Conservation (phyloP, 148 eudicot species). For the Heliamphora exappendiculata region DNA sequence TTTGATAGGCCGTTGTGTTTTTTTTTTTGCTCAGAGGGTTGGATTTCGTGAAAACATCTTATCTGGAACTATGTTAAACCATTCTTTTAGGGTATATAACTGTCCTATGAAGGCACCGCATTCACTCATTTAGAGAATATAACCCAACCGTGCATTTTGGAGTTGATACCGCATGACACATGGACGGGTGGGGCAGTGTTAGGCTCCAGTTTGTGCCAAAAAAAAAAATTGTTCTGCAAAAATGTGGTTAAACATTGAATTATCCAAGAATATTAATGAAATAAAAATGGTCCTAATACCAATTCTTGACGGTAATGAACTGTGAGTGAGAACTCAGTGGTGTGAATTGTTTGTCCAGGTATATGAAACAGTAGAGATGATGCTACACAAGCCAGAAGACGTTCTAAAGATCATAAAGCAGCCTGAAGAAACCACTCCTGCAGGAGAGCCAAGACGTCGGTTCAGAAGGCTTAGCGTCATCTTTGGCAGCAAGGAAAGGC, state of each 20-base stretch:
- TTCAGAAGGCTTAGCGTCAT: constrained; percentile 57
- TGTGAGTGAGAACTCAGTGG: not conserved
- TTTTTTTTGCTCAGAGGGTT: not conserved
- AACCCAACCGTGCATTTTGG: not conserved
- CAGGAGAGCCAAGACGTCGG: constrained; percentile 52
- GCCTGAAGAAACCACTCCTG: constrained; percentile 41
- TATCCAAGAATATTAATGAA: not conserved
- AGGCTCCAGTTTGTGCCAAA: not conserved
- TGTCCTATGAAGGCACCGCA: not conserved
- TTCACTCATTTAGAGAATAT: not conserved
- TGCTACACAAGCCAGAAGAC: constrained; percentile 58
- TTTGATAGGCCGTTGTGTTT: not conserved
- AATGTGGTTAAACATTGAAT: not conserved
- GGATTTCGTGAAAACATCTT: not conserved
- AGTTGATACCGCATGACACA: not conserved
- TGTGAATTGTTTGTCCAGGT: constrained; percentile 36
- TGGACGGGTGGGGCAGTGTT: not conserved
- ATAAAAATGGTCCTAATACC: not conserved
- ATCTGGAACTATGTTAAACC: not conserved
- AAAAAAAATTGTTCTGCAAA: not conserved
- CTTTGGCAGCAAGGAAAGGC: constrained; percentile 53
- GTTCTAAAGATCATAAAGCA: constrained; percentile 43
- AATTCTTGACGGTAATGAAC: not conserved
- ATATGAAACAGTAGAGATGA: constrained; percentile 77
- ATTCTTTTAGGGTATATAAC: not conserved